Percentiles rank a stretch among this genome's conserved stretches.
These are phyloP conservation scores for Pythium brachiatum DNA, from an alignment of 352 stramenopile genomes.

Conservation along the genomic window DNA sequence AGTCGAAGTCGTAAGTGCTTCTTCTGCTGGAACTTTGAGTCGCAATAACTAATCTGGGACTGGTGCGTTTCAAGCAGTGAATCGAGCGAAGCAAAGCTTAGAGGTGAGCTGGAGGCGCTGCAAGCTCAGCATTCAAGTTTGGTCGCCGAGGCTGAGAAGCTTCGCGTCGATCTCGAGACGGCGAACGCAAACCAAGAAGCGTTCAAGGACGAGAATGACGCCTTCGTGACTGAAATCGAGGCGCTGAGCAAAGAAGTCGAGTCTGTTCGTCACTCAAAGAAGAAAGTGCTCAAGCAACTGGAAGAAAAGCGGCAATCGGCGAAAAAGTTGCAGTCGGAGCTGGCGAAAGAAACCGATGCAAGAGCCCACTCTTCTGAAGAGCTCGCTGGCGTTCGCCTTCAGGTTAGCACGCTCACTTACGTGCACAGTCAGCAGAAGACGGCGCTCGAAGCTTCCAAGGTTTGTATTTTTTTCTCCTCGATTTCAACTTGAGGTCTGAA, in stretches of 20 bases:
- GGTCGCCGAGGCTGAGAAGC: slow-evolving; percentile 33
- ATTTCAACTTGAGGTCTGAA: slow-evolving; percentile 2
- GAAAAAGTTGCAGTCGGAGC: slow-evolving; percentile 67
- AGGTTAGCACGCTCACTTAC: slow-evolving; percentile 66
- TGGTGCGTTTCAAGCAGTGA: slow-evolving; percentile 21
- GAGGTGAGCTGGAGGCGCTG: slow-evolving; percentile 35
- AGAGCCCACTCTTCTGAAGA: slow-evolving; percentile 79
- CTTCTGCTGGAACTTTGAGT: not conserved
- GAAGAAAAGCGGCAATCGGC: slow-evolving; percentile 75
- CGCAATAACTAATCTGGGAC: not conserved
- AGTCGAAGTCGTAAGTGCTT: slow-evolving; percentile 11
- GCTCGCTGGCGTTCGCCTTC: slow-evolving; percentile 58
- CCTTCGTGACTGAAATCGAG: slow-evolving; percentile 70
- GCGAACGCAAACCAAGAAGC: slow-evolving; percentile 48
- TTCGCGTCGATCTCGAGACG: slow-evolving; percentile 42
- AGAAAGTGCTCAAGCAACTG: slow-evolving; percentile 75
- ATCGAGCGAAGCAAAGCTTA: slow-evolving; percentile 35
- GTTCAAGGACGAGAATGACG: slow-evolving; percentile 74
- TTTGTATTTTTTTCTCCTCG: slow-evolving; percentile 16
- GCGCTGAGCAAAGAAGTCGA: slow-evolving; percentile 62
- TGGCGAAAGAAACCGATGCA: slow-evolving; percentile 63
- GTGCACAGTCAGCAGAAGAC: slow-evolving; percentile 81
- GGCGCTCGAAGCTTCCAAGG: slow-evolving; percentile 63
- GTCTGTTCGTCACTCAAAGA: slow-evolving; percentile 52
- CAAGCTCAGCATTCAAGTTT: slow-evolving; percentile 27